phyloP scores from a whole-genome alignment of 2,329 filamentous ascomycete species.

The Diatrype stigma region DNA sequence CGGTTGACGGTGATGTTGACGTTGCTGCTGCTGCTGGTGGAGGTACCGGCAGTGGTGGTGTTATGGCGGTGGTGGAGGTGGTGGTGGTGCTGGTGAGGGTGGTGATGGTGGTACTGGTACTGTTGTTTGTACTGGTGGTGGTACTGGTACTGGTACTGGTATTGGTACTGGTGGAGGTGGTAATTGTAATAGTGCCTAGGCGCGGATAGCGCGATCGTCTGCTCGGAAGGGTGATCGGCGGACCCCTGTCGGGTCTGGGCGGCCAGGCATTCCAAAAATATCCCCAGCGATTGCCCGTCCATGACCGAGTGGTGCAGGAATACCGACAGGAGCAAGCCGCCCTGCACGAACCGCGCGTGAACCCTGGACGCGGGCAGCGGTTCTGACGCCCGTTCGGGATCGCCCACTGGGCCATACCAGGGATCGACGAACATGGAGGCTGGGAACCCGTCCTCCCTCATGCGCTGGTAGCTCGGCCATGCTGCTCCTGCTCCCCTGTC shows the following conservation, averaged over 20 bases:
- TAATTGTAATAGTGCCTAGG: slow-evolving; percentile 2
- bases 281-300: slow-evolving; percentile 36
- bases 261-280: slow-evolving; percentile 36
- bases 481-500: slow-evolving; percentile 11
- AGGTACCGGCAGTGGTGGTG: too few relatives aligned
- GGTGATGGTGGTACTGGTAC: not conserved
- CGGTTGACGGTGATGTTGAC: too few relatives aligned
- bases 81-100: not conserved
- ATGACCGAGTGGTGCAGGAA: slow-evolving; percentile 39
- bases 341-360: slow-evolving; percentile 33
- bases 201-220: slow-evolving; percentile 17
- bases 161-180: not conserved
- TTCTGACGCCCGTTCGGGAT: slow-evolving; percentile 10
- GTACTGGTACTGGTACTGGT: too few relatives aligned
- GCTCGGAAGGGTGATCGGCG: slow-evolving; percentile 23
- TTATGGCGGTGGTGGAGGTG: too few relatives aligned
- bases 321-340: slow-evolving; percentile 36
- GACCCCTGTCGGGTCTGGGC: slow-evolving; percentile 26
- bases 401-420: slow-evolving; percentile 19
- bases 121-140: too few relatives aligned
- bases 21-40: too few relatives aligned
- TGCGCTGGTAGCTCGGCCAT: slow-evolving; percentile 17
- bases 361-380: slow-evolving; percentile 34
- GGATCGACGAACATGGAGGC: slow-evolving; percentile 22
- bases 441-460: slow-evolving; percentile 23